Conservation (phyloP, 2,329 filamentous ascomycete species). For the Xylaria sp. region DNA sequence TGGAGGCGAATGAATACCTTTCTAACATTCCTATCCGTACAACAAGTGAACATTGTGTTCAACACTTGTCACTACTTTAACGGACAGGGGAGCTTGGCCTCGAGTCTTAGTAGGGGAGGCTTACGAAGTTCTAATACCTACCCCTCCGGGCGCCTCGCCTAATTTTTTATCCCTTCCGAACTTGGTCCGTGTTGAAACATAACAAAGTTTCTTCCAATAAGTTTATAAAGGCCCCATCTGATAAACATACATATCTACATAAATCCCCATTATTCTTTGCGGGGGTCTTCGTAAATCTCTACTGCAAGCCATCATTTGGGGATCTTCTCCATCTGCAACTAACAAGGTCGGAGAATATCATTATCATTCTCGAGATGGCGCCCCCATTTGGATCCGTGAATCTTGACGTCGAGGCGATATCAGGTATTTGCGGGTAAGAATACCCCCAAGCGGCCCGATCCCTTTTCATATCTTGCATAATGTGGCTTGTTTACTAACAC, state of each 20-base stretch:
- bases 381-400: conserved; percentile 68
- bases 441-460: neutral
- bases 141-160: neutral
- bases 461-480: neutral
- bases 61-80: neutral
- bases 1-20: neutral
- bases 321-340: conserved; percentile 10
- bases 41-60: neutral
- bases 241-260: neutral
- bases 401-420: conserved; percentile 89
- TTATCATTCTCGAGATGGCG: conserved; percentile 54
- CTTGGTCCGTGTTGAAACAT: neutral
- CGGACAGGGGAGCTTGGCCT: neutral
- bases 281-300: conserved; percentile 15
- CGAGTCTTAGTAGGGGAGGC: no score
- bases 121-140: neutral
- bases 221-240: neutral
- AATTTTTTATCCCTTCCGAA: no score
- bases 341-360: conserved; percentile 3
- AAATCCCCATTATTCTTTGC: conserved; percentile 3
- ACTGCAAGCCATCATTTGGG: neutral
- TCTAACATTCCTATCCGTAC: neutral
- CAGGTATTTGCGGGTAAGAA: conserved; percentile 85
- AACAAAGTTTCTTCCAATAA: neutral
- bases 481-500: conserved; percentile 15